Base-by-base conservation (phyloP, 2,329 filamentous ascomycete species). In the Sclerotiophoma versabilis region DNA sequence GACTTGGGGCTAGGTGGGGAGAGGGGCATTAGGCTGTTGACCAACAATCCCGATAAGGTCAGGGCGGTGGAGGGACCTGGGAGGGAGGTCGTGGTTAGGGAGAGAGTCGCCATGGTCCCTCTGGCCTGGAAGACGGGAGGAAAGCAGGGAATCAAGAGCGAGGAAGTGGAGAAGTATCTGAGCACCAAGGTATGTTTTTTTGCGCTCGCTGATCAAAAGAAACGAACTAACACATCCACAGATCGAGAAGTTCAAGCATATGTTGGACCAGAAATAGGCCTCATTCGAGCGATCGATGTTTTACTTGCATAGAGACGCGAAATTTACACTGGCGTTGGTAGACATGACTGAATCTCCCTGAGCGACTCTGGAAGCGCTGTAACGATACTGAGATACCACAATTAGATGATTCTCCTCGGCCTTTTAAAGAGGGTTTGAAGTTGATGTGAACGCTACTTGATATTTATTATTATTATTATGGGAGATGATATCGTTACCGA, bases 41-140 rank as follows among this genome's bases (percentile, higher is more conserved):
- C 95, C 9, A 99, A 99, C 74, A 99, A 99, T 68, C 95, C 95
- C 0, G 95, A 99, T 66, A 99, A 99, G 80, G 91, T 99, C 34
- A 83, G 92, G 14, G 95, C 95, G 0, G 90, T 99, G 0, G 95
- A 99, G 74, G 95, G 95, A 0, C 93, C 93, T 0, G 91, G 91
- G 62, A 81, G 92, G 10, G 93, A 99, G 77, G 83, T 99, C 11
- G 83, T 89, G 8, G 95, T 99, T 2, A 90, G 84, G 62, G 93
- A 98, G 76, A 80, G 95, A 38, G 93, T 99, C 11, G 88, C 93
- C 1, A 99, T 99, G 95, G 88, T 99, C 53, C 95, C 95, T 3
- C 74, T 98, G 57, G 93, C 92, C 9, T 99, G 95, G 95, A 90
- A 90, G 71, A 84, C 83, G 8, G 91, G 90, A 1, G 85, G 86